Base-by-base conservation (phyloP, 2,329 filamentous ascomycete species). In the Parasarocladium wereldwijsianum region DNA sequence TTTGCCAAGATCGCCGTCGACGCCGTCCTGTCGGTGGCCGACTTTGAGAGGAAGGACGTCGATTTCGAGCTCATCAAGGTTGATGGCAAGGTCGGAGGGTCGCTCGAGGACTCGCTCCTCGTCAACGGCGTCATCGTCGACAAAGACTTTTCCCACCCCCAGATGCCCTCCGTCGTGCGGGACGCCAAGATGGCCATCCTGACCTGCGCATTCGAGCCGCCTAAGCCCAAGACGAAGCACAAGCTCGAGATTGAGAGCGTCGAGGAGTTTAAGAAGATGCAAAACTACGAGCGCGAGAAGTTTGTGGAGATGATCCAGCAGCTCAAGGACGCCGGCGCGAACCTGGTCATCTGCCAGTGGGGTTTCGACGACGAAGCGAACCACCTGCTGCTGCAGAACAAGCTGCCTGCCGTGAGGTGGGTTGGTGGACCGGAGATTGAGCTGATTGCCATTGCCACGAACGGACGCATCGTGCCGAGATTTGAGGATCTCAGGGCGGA, bases 61-160 rank as follows among this genome's bases (percentile, higher is more conserved):
- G 86, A 98, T 52, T 98, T 98, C 50, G 90, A 98, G 62, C 62
- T 98, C 43, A 98, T 98, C 65, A 98, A 98, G 69, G 87, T 98
- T 30, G 90, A 98, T 48, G 87, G 90, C 46, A 98, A 98, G 66
- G 85, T 96, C 20, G 90, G 90, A 44, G 90, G 92, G 36, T 61
- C 87, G 17, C 69, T 98, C 12, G 87, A 96, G 57, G 90, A 98
- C 56, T 82, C 86, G 5, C 61, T 96, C 17, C 74, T 98, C 24
- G 87, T 98, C 44, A 92, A 96, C 62, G 90, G 90, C 53, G 90
- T 98, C 41, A 93, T 98, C 53, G 72, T 98, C 54, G 90, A 98
- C 71, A 98, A 98, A 66, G 92, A 98, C 62, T 98, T 98, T 57
- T 96, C 90, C 20, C 90, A 98, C 56, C 90, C 90, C 9, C 90